phyloP scores from a whole-genome alignment of 129 eudicot genomes.

The Daucus carota region DH1_v3.0 NC_030385.2:34218001-34218500 shows the following conservation, averaged over 20 bases:
- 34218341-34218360: neutral
- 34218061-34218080: slow-evolving; percentile 30
- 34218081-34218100: slow-evolving; percentile 17
- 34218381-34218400: neutral
- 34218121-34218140: slow-evolving; percentile 28
- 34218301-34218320: neutral
- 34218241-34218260: slow-evolving; percentile 20
- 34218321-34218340: neutral
- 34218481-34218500: neutral
- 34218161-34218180: slow-evolving; percentile 47
- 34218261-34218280: slow-evolving; percentile 3
- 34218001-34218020: neutral
- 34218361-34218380: neutral
- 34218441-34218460: neutral
- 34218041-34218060: slow-evolving; percentile 23
- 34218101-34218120: slow-evolving; percentile 25
- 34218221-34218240: slow-evolving; percentile 57
- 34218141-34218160: slow-evolving; percentile 56
- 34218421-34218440: neutral
- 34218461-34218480: neutral
- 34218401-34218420: neutral
- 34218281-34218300: neutral
- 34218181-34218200: slow-evolving; percentile 46
- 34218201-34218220: slow-evolving; percentile 51
- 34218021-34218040: slow-evolving; percentile 21